Evolutionary conservation across 805 yeast genomes (phyloP), one percentile per base, ranked within the genome.

Genomic region (Saccharomycopsis capsularis): DNA sequence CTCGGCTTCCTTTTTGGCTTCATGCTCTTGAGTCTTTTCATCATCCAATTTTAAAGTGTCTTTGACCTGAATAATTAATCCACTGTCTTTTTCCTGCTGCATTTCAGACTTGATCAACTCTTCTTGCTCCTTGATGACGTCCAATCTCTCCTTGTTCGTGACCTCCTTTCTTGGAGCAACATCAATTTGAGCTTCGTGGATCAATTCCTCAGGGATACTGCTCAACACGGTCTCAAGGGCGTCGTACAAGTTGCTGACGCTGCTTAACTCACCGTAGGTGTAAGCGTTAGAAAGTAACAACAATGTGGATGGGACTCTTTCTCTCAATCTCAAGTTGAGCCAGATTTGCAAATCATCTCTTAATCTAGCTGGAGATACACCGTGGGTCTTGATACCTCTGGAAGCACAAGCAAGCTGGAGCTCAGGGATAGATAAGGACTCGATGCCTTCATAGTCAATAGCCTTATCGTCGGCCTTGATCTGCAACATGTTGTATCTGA

Each of bases 401-500:
- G 95, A 87, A 51, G 87, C 83, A 70, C 97, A 90, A 1, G 98
- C 98, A 56, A 74, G 73, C 65, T 85, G 87, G 56, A 91, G 75
- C 67, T 91, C 99, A 3, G 79, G 74, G 16, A 83, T 73, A 15
- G 89, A 79, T 56, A 91, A 73, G 3, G 86, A 75, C 44, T 84
- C 90, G 44, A 90, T 93, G 50, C 98, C 98, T 69, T 91, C 99
- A 63, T 87, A 88, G 60, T 85, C 95, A 55, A 91, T 87, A 37
- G 90, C 82, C 58, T 83, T 78, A 65, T 91, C 99, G 66, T 91
- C 99, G 60, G 83, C 83, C 64, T 89, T 91, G 69, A 90, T 85
- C 60, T 85, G 89, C 57, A 91, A 75, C 79, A 93, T 76, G 62
- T 85, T 81, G 69, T 89, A 90, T 67, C 99, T 82, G 60, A 91